Evolutionary conservation across 352 stramenopile genomes (phyloP).

Genomic region (Peronospora farinosa): DNA sequence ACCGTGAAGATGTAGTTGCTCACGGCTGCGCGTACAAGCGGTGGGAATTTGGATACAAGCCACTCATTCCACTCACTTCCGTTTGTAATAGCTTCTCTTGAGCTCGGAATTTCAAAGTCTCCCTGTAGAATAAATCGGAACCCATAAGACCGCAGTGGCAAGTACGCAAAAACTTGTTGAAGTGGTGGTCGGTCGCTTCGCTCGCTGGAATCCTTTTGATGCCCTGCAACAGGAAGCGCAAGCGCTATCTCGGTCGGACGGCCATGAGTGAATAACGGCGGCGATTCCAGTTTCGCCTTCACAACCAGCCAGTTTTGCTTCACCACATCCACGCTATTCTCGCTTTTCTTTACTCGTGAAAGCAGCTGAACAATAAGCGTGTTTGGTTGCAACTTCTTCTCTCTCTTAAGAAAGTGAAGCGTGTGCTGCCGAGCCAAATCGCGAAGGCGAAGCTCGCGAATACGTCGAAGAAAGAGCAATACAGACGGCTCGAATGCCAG

Average conservation of each 20-base stretch:
- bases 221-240: slow-evolving; percentile 33
- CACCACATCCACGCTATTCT: slow-evolving; percentile 6
- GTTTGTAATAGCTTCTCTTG: slow-evolving; percentile 74
- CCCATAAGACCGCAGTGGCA: slow-evolving; percentile 73
- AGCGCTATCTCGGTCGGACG: slow-evolving; percentile 51
- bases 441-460: slow-evolving; percentile 51
- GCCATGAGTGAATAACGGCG: slow-evolving; percentile 18
- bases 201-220: slow-evolving; percentile 4
- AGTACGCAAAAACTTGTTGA: slow-evolving; percentile 79
- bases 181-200: slow-evolving; percentile 36
- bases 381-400: slow-evolving; percentile 23
- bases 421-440: slow-evolving; percentile 34
- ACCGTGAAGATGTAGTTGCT: slow-evolving; percentile 21
- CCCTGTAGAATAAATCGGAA: slow-evolving; percentile 84
- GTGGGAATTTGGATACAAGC: slow-evolving; percentile 67
- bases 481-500: slow-evolving; percentile 69
- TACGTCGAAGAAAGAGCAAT: slow-evolving; percentile 70
- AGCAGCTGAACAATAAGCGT: slow-evolving; percentile 35
- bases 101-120: slow-evolving; percentile 84
- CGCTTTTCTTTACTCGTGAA: slow-evolving; percentile 22
- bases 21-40: slow-evolving; percentile 37
- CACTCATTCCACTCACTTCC: slow-evolving; percentile 86
- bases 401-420: slow-evolving; percentile 46
- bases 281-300: slow-evolving; percentile 31
- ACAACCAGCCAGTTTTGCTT: slow-evolving; percentile 65